Evolutionary conservation across 2,329 filamentous ascomycete species (phyloP).

Genomic region (Xylariaceae sp.): DNA sequence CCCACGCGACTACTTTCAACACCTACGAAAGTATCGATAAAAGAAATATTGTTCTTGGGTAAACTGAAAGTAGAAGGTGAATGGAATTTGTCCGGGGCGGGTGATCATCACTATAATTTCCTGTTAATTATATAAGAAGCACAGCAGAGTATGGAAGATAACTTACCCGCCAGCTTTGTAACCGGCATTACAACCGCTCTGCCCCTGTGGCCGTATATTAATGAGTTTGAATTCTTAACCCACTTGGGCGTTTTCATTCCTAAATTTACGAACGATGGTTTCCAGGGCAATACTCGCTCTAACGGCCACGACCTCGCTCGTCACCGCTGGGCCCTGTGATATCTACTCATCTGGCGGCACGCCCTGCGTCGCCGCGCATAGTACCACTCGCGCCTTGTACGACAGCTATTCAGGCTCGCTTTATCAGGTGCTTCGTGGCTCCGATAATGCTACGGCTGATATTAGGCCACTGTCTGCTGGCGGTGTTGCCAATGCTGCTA

Average conservation of each 20-base stretch:
- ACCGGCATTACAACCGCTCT: not conserved
- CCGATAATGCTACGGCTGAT: slow-evolving; percentile 53
- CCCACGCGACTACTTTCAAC: too few species aligned
- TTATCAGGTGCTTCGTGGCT: slow-evolving; percentile 64
- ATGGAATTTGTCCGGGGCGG: not conserved
- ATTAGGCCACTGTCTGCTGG: slow-evolving; percentile 61
- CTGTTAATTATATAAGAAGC: not conserved
- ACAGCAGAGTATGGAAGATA: not conserved
- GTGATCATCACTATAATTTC: not conserved
- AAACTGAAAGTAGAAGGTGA: slow-evolving; percentile 13
- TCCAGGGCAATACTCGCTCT: slow-evolving; percentile 8
- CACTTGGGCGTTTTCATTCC: not conserved
- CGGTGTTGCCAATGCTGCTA: slow-evolving; percentile 64
- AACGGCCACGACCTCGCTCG: not conserved
- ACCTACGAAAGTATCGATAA: too few species aligned
- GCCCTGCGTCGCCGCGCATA: slow-evolving; percentile 67
- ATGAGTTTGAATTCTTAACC: not conserved
- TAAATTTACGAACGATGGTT: slow-evolving; percentile 6
- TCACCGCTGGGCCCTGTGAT: slow-evolving; percentile 63
- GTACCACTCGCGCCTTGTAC: slow-evolving; percentile 68
- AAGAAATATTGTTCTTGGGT: not conserved
- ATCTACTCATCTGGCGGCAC: slow-evolving; percentile 63
- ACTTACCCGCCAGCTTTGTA: not conserved
- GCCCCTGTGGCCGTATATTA: not conserved
- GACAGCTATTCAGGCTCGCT: slow-evolving; percentile 56